These are phyloP conservation scores for Chlorophyllum brunneum DNA, from an alignment of 768 basidiomycete species.

Conservation along the genomic window DNA sequence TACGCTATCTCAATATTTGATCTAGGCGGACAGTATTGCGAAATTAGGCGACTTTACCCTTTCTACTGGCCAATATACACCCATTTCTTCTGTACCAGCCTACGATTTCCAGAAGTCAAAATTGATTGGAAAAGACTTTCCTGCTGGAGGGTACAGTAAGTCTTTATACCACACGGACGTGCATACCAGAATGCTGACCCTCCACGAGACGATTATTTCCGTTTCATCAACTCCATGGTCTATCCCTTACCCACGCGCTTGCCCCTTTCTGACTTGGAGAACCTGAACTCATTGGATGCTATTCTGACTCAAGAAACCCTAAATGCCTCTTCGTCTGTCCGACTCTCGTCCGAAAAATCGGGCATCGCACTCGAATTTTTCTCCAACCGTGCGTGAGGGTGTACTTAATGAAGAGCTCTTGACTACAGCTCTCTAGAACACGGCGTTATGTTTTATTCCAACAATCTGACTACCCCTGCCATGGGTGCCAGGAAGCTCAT, in stretches of 20 bases:
- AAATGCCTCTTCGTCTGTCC: slow-evolving; percentile 41
- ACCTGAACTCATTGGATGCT: slow-evolving; percentile 45
- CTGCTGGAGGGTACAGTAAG: slow-evolving; percentile 60
- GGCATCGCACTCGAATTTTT: slow-evolving; percentile 60
- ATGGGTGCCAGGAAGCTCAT: slow-evolving; percentile 65
- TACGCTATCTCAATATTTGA: slow-evolving; percentile 5
- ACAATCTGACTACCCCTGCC: slow-evolving; percentile 43
- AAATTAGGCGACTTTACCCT: slow-evolving; percentile 48
- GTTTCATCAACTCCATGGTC: slow-evolving; percentile 37
- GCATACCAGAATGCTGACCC: slow-evolving; percentile 8
- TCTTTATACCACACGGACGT: not conserved
- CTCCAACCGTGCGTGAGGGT: slow-evolving; percentile 57
- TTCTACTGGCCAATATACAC: slow-evolving; percentile 47
- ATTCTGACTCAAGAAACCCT: slow-evolving; percentile 31
- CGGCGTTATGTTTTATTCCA: slow-evolving; percentile 74
- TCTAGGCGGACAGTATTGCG: slow-evolving; percentile 50
- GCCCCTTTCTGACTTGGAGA: slow-evolving; percentile 35
- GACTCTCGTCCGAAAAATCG: slow-evolving; percentile 51
- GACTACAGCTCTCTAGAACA: slow-evolving; percentile 41
- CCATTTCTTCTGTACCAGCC: slow-evolving; percentile 40
- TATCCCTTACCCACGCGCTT: slow-evolving; percentile 45
- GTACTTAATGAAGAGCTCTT: too few species aligned
- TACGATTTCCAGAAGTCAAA: slow-evolving; percentile 46
- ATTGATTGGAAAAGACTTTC: slow-evolving; percentile 54
- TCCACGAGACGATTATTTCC: slow-evolving; percentile 59